Evolutionary conservation across 1,284 basidiomycete species (phyloP).

Genomic region (Xanthoconium separans): DNA sequence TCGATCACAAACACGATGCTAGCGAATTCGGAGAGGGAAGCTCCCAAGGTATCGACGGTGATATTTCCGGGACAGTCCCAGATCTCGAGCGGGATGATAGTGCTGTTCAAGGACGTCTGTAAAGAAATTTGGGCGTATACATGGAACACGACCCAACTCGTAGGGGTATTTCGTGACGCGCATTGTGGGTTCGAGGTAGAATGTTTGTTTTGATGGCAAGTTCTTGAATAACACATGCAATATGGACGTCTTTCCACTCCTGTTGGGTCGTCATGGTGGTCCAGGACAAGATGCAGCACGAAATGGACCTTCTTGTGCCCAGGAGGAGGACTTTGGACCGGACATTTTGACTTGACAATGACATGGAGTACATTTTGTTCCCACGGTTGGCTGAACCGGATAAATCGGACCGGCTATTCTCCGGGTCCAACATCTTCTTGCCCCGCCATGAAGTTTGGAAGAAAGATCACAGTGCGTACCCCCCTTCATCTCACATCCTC

Average conservation of each 20-base stretch:
- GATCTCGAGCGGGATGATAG: conserved; percentile 89
- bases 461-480: conserved; percentile 77
- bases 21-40: conserved; percentile 71
- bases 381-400: conserved; percentile 2
- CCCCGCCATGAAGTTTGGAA: conserved; percentile 79
- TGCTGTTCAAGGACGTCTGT: conserved; percentile 47
- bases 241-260: conserved; percentile 93
- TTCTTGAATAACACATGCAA: conserved; percentile 90
- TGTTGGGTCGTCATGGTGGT: conserved; percentile 28
- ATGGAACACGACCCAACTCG: conserved; percentile 63
- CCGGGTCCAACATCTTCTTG: background rate
- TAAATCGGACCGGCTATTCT: background rate
- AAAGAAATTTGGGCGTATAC: background rate
- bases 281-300: background rate
- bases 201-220: conserved; percentile 81
- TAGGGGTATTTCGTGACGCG: conserved; percentile 73
- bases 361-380: background rate
- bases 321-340: conserved; percentile 77
- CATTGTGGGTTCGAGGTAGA: conserved; percentile 89
- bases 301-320: conserved; percentile 71
- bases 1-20: conserved; percentile 95
- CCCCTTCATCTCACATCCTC: background rate
- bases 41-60: conserved; percentile 72
- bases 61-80: conserved; percentile 94
- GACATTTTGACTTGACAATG: conserved; percentile 18